Percentiles rank a stretch among this genome's conserved stretches.
phyloP scores from a whole-genome alignment of 371 early-diverging fungal genomes.

The Circinella minor region DNA sequence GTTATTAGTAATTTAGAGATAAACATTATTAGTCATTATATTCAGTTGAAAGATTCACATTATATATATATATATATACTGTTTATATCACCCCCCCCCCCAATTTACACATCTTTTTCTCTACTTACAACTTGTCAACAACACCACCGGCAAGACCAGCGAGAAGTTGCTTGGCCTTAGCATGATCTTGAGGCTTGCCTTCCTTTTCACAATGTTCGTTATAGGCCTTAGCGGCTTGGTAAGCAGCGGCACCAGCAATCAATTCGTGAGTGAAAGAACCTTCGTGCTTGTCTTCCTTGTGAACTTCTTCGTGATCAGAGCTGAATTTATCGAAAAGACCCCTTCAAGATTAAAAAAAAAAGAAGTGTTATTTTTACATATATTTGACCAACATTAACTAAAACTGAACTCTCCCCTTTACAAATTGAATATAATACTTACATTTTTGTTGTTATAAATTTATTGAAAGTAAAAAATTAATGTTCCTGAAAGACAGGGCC shows the following conservation, averaged over 20 bases:
- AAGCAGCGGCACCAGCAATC: constrained; percentile 59
- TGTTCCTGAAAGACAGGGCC: background rate
- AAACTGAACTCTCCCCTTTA: too few species aligned
- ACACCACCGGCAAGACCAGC: constrained; percentile 58
- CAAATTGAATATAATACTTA: background rate
- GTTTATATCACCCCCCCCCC: too few species aligned
- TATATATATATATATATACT: too few species aligned
- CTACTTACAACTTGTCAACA: constrained; percentile 47
- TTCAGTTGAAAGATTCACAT: too few species aligned
- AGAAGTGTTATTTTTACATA: too few species aligned
- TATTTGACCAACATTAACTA: too few species aligned
- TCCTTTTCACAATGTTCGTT: constrained; percentile 49
- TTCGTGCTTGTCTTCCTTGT: constrained; percentile 33
- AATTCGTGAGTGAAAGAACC: constrained; percentile 53
- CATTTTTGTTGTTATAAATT: background rate
- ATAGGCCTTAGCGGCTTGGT: constrained; percentile 53
- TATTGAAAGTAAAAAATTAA: background rate
- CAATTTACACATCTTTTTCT: too few species aligned
- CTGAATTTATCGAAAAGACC: constrained; percentile 43
- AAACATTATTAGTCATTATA: background rate
- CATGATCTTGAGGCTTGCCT: constrained; percentile 50
- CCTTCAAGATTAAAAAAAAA: constrained; percentile 20
- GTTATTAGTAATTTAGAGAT: constrained; percentile 4
- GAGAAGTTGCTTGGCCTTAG: constrained; percentile 54
- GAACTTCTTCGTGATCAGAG: constrained; percentile 32